Conservation (phyloP, 352 stramenopile genomes). For the Globisporangium echinulatum region DNA sequence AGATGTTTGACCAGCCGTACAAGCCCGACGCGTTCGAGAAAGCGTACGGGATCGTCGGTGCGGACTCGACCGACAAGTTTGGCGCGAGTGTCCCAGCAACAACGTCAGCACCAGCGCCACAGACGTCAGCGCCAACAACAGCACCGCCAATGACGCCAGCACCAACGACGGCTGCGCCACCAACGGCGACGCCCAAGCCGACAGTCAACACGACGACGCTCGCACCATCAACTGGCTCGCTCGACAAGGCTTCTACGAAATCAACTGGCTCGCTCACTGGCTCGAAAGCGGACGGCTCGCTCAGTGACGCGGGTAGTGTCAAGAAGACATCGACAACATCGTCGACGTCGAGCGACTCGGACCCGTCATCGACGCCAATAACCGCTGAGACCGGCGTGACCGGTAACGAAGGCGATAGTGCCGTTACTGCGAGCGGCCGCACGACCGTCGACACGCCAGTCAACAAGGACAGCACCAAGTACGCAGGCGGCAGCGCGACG, state of each 20-base stretch:
- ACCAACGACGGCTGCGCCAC: constrained; percentile 7
- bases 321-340: constrained; percentile 6
- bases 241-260: constrained; percentile 40
- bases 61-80: constrained; percentile 50
- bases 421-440: not conserved
- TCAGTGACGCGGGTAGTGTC: constrained; percentile 9
- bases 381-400: not conserved
- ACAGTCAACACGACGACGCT: not conserved
- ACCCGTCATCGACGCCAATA: too few species aligned
- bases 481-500: constrained; percentile 17
- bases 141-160: constrained; percentile 7
- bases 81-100: constrained; percentile 18
- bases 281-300: constrained; percentile 1
- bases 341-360: not conserved
- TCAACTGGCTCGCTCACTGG: constrained; percentile 10
- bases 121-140: not conserved
- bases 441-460: constrained; percentile 18
- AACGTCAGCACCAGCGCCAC: constrained; percentile 3
- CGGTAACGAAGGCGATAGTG: not conserved
- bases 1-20: constrained; percentile 64
- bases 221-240: constrained; percentile 25
- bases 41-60: constrained; percentile 42
- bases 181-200: constrained; percentile 1
- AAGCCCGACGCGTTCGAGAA: constrained; percentile 36
- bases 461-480: constrained; percentile 6